Conservation (phyloP, 2,329 filamentous ascomycete genomes). For the Paraphoma sp. region DNA sequence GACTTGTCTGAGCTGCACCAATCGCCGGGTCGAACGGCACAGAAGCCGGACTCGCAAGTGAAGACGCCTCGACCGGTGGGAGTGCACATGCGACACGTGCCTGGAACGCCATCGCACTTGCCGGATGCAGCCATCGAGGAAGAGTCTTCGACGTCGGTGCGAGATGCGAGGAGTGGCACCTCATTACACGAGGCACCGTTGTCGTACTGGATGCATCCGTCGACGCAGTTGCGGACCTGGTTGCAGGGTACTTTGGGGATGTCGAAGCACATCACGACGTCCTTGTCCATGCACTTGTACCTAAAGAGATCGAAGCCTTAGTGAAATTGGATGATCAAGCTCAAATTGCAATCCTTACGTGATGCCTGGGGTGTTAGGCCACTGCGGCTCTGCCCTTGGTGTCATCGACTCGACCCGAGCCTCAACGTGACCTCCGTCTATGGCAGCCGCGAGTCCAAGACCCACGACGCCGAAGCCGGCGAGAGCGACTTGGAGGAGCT, state of each 20-base stretch:
- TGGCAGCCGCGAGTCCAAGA: conserved; percentile 2
- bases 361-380: background rate
- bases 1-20: conserved; percentile 10
- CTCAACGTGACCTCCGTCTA: background rate
- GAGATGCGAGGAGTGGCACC: background rate
- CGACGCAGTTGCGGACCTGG: background rate
- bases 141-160: background rate
- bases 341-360: no score
- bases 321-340: no score
- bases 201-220: background rate
- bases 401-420: background rate
- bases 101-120: background rate
- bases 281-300: background rate
- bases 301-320: background rate
- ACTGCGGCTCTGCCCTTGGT: background rate
- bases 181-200: background rate
- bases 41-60: conserved; percentile 19
- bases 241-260: background rate
- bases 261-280: background rate
- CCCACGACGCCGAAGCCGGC: conserved; percentile 5
- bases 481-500: conserved; percentile 7
- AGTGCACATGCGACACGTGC: conserved; percentile 1
- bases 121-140: background rate
- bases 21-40: conserved; percentile 8
- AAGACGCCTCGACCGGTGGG: conserved; percentile 8